A percentile compares a stretch with the other conserved stretches of the same genome.
phyloP scores from a whole-genome alignment of 2,329 filamentous ascomycete genomes.

The Fusarium sp. region DNA sequence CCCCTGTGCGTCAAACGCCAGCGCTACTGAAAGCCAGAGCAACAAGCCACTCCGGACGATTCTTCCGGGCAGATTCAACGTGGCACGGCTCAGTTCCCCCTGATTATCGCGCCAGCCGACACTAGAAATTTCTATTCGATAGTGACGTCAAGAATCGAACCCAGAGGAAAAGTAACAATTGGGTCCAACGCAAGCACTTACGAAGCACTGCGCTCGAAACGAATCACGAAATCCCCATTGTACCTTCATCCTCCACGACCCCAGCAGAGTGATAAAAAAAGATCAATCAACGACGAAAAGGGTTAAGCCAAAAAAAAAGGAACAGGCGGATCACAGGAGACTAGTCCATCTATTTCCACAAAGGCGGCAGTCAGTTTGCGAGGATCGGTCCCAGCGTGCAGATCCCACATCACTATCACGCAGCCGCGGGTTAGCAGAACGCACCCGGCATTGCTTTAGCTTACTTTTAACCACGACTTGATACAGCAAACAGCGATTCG shows the following conservation, averaged over 20 bases:
- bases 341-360: conserved; percentile 8
- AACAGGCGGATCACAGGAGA: conserved; percentile 11
- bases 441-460: conserved; percentile 23
- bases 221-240: conserved; percentile 14
- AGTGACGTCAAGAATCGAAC: conserved; percentile 40
- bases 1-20: conserved; percentile 29
- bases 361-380: conserved; percentile 25
- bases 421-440: conserved; percentile 26
- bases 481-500: conserved; percentile 26
- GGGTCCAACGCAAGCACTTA: conserved; percentile 37
- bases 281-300: conserved; percentile 41
- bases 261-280: conserved; percentile 29
- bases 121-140: conserved; percentile 27
- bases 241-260: conserved; percentile 1
- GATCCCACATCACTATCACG: conserved; percentile 42
- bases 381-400: conserved; percentile 30
- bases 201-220: conserved; percentile 22
- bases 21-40: conserved; percentile 21
- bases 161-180: conserved; percentile 5
- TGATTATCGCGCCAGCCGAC: conserved; percentile 34
- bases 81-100: conserved; percentile 41
- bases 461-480: conserved; percentile 21
- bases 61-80: conserved; percentile 34
- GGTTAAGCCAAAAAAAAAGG: conserved; percentile 45
- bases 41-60: conserved; percentile 43